Evolutionary conservation across 495 filamentous ascomycete genomes (phyloP).

Genomic region (Annulohypoxylon stygium): DNA sequence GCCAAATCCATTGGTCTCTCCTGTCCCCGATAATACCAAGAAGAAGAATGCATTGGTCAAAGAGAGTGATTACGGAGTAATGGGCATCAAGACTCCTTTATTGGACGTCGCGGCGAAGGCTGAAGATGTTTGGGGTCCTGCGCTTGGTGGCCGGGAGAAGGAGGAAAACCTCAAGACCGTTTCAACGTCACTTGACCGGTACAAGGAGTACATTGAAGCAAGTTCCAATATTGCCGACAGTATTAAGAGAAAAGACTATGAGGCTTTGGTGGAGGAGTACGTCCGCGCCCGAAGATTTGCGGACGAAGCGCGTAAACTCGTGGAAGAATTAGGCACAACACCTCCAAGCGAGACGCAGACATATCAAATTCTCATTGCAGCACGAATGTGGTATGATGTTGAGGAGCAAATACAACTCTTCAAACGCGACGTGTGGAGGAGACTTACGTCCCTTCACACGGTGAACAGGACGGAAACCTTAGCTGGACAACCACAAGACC

Average conservation of each 20-base stretch:
- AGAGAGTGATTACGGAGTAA: constrained; percentile 94
- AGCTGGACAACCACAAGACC: constrained; percentile 71
- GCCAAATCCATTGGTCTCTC: constrained; percentile 51
- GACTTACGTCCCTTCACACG: constrained; percentile 70
- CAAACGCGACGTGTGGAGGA: constrained; percentile 89
- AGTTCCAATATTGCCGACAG: constrained; percentile 81
- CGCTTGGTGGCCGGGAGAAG: constrained; percentile 89
- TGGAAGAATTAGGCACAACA: constrained; percentile 65
- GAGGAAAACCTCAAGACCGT: constrained; percentile 86
- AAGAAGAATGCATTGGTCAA: constrained; percentile 92
- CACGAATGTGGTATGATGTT: constrained; percentile 95
- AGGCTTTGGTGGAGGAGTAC: constrained; percentile 87
- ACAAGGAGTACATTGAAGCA: constrained; percentile 84
- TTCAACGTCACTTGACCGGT: constrained; percentile 77
- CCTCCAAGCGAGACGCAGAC: constrained; percentile 76
- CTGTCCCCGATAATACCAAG: constrained; percentile 60
- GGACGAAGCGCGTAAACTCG: constrained; percentile 76
- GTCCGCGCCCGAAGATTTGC: constrained; percentile 79
- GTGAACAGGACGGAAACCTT: constrained; percentile 58
- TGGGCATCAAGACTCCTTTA: constrained; percentile 87
- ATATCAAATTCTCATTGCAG: constrained; percentile 86
- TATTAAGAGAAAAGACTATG: constrained; percentile 91
- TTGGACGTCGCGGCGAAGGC: constrained; percentile 92
- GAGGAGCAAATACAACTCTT: constrained; percentile 84
- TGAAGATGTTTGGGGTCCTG: constrained; percentile 96